Base-by-base conservation (phyloP, 192 early-diverging fungal species). In the Endogone sp. region DNA sequence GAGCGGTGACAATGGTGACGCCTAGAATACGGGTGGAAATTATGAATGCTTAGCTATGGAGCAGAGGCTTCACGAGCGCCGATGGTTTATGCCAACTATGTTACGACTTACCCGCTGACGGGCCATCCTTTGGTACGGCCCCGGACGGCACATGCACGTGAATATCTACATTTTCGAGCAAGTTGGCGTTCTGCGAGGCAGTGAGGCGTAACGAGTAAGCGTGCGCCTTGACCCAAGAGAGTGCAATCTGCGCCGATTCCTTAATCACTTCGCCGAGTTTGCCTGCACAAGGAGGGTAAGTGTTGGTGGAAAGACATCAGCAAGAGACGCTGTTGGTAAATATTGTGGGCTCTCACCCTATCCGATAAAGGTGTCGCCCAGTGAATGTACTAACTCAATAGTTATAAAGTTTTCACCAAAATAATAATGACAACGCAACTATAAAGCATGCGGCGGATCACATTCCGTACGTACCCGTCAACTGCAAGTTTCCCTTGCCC, bases 141-240 rank as follows among this genome's bases (percentile, higher is more conserved):
- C 94, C 94, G 9, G 86, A 83, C 2, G 94, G 94, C 65, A 95
- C 82, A 69, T 95, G 94, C n/a, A 95, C 88, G 75, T 95, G 94
- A n/a, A 95, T 76, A 81, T 93, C 92, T 22, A 71, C 64, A 16
- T 89, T 65, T 64, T 81, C 83, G 56, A 91, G 84, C 21, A 89
- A 62, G 29, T 81, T 82, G 2, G 74, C 74, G 21, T 74, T 74
- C 13, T 72, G 55, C 1, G 67, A 70, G 3, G 69, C 69, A 3
- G 83, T 81, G 13, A 91, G 65, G 4, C 86, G 81, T 16, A 93
- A 77, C 20, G 79, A 61, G 59, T 79, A 75, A 20, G 88, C 83
- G 74, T 93, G 89, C 8, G 88, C 67, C 60, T 90, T 88, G 21
- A 94, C 90, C 89, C 88, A 94, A 21, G 90, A 85, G n/a, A 93